phyloP scores from a whole-genome alignment of 2,329 filamentous ascomycete genomes.

The Trichoderma hamatum region DNA sequence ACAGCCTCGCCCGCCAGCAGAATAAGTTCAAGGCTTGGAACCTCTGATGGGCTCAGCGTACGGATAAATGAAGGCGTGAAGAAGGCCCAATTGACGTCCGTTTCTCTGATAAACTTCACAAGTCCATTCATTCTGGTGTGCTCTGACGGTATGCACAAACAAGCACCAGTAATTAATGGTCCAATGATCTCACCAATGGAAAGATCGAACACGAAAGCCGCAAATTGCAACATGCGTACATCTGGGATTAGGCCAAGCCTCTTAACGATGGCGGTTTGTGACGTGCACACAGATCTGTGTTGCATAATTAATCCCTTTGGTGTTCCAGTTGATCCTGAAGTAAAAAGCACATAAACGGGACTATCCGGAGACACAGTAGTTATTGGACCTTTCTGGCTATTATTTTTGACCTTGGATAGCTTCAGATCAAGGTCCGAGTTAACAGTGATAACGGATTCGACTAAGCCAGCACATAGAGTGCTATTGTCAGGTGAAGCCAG shows the following conservation, averaged over 20 bases:
- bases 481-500: conserved; percentile 6
- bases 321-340: conserved; percentile 33
- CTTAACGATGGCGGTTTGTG: conserved; percentile 23
- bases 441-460: conserved; percentile 13
- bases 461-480: not conserved
- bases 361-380: conserved; percentile 16
- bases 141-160: conserved; percentile 22
- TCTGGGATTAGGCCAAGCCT: conserved; percentile 8
- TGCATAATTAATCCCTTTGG: conserved; percentile 34
- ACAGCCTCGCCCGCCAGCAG: conserved; percentile 29
- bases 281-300: conserved; percentile 28
- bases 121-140: conserved; percentile 23
- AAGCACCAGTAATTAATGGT: conserved; percentile 16
- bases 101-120: conserved; percentile 15
- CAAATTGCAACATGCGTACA: conserved; percentile 27
- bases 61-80: conserved; percentile 24
- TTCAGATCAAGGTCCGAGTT: conserved; percentile 1
- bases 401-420: not conserved
- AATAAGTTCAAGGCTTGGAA: conserved; percentile 24
- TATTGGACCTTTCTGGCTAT: not conserved
- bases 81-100: conserved; percentile 22
- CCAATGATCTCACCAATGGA: conserved; percentile 23
- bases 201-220: conserved; percentile 24
- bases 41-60: conserved; percentile 7
- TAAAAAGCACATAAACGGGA: conserved; percentile 33